Percentiles rank a stretch among this genome's conserved stretches.
phyloP scores from a whole-genome alignment of 1,284 basidiomycete species.

The Sphagnurus paluster region DNA sequence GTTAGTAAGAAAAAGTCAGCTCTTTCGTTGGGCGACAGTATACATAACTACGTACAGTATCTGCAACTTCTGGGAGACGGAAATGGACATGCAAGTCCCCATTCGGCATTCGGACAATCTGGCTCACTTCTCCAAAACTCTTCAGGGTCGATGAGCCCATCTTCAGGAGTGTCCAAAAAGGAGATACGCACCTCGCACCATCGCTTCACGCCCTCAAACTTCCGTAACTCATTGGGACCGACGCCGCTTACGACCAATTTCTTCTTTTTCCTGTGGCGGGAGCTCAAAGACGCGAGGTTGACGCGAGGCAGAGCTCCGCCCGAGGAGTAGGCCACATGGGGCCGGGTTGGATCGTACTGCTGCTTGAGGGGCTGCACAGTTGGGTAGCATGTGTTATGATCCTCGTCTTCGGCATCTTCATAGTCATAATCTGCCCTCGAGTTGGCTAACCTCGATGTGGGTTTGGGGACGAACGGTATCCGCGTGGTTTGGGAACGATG shows the following conservation, averaged over 20 bases:
- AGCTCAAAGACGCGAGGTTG: constrained; percentile 45
- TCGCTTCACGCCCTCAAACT: constrained; percentile 55
- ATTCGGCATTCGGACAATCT: constrained; percentile 69
- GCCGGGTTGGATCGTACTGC: constrained; percentile 27
- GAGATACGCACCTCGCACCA: constrained; percentile 66
- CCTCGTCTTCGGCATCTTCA: constrained; percentile 32
- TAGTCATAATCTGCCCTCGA: constrained; percentile 15
- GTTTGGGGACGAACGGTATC: constrained; percentile 32
- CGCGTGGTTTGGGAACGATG: constrained; percentile 20
- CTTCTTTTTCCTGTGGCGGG: constrained; percentile 45
- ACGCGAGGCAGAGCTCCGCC: constrained; percentile 39
- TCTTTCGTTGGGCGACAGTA: constrained; percentile 10
- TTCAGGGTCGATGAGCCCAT: constrained; percentile 25
- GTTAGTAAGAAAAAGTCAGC: constrained; percentile 4
- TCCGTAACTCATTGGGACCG: constrained; percentile 43
- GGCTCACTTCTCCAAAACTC: constrained; percentile 73
- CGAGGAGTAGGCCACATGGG: constrained; percentile 39
- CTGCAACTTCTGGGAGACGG: constrained; percentile 70
- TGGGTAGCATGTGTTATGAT: constrained; percentile 29
- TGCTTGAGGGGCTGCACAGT: constrained; percentile 23
- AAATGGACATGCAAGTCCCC: constrained; percentile 75
- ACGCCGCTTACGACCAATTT: constrained; percentile 59
- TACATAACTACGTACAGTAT: constrained; percentile 52
- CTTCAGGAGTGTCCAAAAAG: constrained; percentile 9
- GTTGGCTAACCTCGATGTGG: constrained; percentile 20